Conservation (phyloP, 1,139 yeast species). For the Geotrichum fermentans region DNA sequence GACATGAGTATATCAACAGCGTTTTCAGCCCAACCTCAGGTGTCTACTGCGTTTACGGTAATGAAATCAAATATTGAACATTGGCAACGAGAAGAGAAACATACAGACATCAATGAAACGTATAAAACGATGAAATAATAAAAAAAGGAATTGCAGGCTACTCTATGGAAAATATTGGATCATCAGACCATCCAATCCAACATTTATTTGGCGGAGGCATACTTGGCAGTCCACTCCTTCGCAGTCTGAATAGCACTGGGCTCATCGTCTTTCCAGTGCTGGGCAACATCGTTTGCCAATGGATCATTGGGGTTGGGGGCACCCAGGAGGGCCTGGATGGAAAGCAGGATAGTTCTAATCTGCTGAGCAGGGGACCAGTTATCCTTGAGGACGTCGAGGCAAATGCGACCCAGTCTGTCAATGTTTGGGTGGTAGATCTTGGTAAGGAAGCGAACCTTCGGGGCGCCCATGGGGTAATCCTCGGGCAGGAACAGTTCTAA, state of each 20-base stretch:
- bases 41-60: too few species aligned
- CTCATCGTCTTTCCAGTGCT: constrained; percentile 89
- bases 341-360: constrained; percentile 85
- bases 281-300: constrained; percentile 94
- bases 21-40: too few species aligned
- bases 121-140: too few species aligned
- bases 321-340: constrained; percentile 88
- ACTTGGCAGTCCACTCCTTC: constrained; percentile 75
- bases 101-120: too few species aligned
- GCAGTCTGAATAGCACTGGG: constrained; percentile 76
- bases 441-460: constrained; percentile 86
- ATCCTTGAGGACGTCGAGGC: constrained; percentile 81
- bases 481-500: constrained; percentile 79
- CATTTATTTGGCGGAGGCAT: constrained; percentile 41
- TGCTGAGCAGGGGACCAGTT: constrained; percentile 98
- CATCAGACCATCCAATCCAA: too few species aligned
- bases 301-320: constrained; percentile 99
- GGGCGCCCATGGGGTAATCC: constrained; percentile 91
- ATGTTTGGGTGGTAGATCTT: constrained; percentile 95
- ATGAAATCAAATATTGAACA: too few species aligned
- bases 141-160: too few species aligned
- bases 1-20: too few species aligned
- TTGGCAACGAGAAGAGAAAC: too few species aligned
- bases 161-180: too few species aligned
- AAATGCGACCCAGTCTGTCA: constrained; percentile 89